A percentile compares a stretch with the other conserved stretches of the same genome.
These are phyloP conservation scores for Helicocarpus griseus DNA, from an alignment of 2,329 filamentous ascomycete genomes.

Conservation along the genomic window DNA sequence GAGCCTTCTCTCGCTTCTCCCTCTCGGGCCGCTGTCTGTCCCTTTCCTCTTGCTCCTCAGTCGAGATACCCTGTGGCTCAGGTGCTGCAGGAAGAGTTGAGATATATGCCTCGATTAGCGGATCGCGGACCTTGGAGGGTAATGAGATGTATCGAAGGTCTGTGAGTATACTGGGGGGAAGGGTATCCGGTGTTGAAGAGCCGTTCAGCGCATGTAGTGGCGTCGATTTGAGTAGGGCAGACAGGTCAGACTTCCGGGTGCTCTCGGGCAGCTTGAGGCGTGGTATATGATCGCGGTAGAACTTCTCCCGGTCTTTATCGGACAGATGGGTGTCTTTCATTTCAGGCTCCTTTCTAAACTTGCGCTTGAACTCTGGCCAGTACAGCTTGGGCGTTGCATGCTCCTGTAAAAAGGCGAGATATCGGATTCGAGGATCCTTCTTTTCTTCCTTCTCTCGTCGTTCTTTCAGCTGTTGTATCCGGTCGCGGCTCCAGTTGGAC, in stretches of 20 bases:
- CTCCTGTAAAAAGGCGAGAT: slow-evolving; percentile 69
- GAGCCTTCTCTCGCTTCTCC: slow-evolving; percentile 35
- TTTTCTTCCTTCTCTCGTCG: slow-evolving; percentile 66
- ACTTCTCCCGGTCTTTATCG: slow-evolving; percentile 41
- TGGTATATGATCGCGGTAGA: slow-evolving; percentile 38
- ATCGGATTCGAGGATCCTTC: slow-evolving; percentile 72
- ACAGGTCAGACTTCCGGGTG: slow-evolving; percentile 37
- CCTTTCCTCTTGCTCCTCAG: slow-evolving; percentile 28
- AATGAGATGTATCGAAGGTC: slow-evolving; percentile 37
- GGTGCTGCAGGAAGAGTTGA: slow-evolving; percentile 33
- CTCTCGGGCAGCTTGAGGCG: slow-evolving; percentile 38
- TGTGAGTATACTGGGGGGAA: slow-evolving; percentile 33
- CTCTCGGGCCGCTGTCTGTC: slow-evolving; percentile 30
- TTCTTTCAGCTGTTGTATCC: slow-evolving; percentile 62
- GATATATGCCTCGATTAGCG: slow-evolving; percentile 35
- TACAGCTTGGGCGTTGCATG: slow-evolving; percentile 85
- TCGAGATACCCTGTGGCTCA: slow-evolving; percentile 24
- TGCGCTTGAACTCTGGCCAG: slow-evolving; percentile 94
- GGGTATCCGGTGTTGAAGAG: slow-evolving; percentile 28
- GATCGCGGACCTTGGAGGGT: slow-evolving; percentile 27
- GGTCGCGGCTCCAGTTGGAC: slow-evolving; percentile 71
- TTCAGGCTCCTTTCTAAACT: slow-evolving; percentile 68
- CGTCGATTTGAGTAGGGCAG: slow-evolving; percentile 34
- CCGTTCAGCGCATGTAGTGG: slow-evolving; percentile 31
- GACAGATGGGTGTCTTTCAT: slow-evolving; percentile 48